These are phyloP conservation scores for Boletus mariae DNA, from an alignment of 1,284 basidiomycete species.

Conservation along the genomic window DNA sequence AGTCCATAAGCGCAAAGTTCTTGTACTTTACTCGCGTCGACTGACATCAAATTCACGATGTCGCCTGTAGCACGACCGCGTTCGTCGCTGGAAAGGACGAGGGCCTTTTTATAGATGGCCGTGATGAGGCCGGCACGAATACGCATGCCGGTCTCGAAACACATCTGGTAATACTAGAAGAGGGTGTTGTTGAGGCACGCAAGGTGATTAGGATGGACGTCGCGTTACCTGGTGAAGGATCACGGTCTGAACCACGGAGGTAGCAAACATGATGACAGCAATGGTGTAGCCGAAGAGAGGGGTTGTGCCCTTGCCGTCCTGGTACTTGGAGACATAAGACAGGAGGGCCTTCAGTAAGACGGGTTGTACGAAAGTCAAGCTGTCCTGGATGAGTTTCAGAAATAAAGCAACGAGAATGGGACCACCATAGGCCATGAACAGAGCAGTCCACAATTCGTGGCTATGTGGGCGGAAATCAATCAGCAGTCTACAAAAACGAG, in stretches of 20 bases:
- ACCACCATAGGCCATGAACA: conserved; percentile 75
- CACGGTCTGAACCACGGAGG: conserved; percentile 76
- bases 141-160: conserved; percentile 65
- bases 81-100: conserved; percentile 84
- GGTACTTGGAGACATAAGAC: conserved; percentile 78
- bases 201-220: not conserved
- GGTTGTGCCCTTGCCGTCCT: conserved; percentile 37
- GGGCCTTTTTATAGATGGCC: conserved; percentile 82
- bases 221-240: conserved; percentile 73
- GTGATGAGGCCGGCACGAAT: conserved; percentile 85
- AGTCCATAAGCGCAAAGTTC: conserved; percentile 80
- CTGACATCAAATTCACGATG: conserved; percentile 92
- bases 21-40: conserved; percentile 77
- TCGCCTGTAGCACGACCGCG: conserved; percentile 80
- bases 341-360: conserved; percentile 83
- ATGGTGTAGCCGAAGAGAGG: conserved; percentile 70
- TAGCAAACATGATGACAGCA: conserved; percentile 75
- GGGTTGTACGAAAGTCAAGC: conserved; percentile 83
- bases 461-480: conserved; percentile 7
- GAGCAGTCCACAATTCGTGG: conserved; percentile 62
- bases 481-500: not conserved
- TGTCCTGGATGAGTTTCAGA: conserved; percentile 79
- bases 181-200: not conserved
- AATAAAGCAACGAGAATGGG: conserved; percentile 68
- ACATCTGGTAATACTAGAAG: not conserved